Base-by-base conservation (phyloP, 2,329 filamentous ascomycete genomes). In the Fusarium miscanthi region DNA sequence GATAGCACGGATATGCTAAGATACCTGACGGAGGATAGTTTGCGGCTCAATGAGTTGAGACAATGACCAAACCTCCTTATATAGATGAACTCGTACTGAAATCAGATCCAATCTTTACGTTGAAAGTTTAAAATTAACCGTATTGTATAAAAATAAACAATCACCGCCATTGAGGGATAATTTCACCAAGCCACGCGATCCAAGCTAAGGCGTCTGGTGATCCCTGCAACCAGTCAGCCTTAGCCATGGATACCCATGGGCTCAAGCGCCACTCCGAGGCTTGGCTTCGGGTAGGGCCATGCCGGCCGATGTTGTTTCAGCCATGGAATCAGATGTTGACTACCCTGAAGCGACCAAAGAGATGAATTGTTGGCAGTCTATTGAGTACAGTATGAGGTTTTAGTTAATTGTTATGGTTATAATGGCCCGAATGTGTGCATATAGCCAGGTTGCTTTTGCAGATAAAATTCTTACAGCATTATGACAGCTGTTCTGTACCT, bases 241-340 rank as follows among this genome's bases (percentile, higher is more conserved):
- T 31, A 49, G 40, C 38, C 38, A 45, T 25, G 53, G 49, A 38
- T 38, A 25, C 25, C 33, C 51, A 31, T 37, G 38, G 59, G 25
- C 31, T 27, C 21, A 30, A 13, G 27, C 33, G 54, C 57, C 64
- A 68, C 30, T 48, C n/a, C 42, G 17, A 30, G 38, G 38, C 49
- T 57, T 63, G 48, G 65, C 48, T 63, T 37, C 65, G 65, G 65
- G 64, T 68, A 63, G 27, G 57, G 64, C 65, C 42, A 45, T 63
- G 19, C 51, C 43, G 33, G 27, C 43, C 64, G 31, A 51, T 25
- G 12, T 27, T 25, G 25, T 63, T 31, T 63, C 38, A 53, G 45
- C 23, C 25, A 52, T 27, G 12, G 27, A 13, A 17, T 13, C 2
- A 8, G 10, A 10, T n/a, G 3, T 30, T 27, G 25, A 14, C 23